Evolutionary conservation across 2,329 filamentous ascomycete species (phyloP).

Genomic region (Salinomyces thailandicus): DNA sequence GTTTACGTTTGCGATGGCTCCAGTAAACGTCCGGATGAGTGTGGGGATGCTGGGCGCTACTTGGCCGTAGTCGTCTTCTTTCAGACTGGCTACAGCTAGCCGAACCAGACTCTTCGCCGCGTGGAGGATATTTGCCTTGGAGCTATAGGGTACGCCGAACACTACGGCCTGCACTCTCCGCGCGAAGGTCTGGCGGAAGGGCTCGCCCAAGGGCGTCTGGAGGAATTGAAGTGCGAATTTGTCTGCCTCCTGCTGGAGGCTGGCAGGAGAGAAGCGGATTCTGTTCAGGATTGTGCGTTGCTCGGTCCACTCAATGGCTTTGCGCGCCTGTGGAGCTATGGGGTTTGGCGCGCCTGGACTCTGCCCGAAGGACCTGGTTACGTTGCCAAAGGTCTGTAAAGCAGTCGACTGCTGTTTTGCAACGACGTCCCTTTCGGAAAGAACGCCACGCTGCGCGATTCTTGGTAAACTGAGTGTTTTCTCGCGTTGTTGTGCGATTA

Average conservation of each 20-base stretch:
- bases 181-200: slow-evolving; percentile 61
- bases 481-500: slow-evolving; percentile 14
- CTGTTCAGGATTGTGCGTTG: slow-evolving; percentile 41
- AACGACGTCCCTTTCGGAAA: slow-evolving; percentile 17
- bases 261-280: slow-evolving; percentile 19
- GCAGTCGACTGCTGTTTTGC: slow-evolving; percentile 10
- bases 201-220: slow-evolving; percentile 47
- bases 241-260: slow-evolving; percentile 37
- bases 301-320: slow-evolving; percentile 31
- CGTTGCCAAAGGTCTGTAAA: slow-evolving; percentile 31
- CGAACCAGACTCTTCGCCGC: slow-evolving; percentile 51
- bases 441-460: slow-evolving; percentile 19
- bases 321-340: slow-evolving; percentile 27
- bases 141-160: slow-evolving; percentile 62
- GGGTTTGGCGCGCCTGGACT: slow-evolving; percentile 29
- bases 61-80: slow-evolving; percentile 73
- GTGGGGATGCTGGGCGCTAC: slow-evolving; percentile 71
- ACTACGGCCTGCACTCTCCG: slow-evolving; percentile 57
- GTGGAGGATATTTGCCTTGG: slow-evolving; percentile 57
- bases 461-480: slow-evolving; percentile 18
- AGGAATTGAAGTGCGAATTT: slow-evolving; percentile 36
- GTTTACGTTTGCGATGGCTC: slow-evolving; percentile 59
- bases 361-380: slow-evolving; percentile 41
- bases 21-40: slow-evolving; percentile 63
- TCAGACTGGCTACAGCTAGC: slow-evolving; percentile 63